A percentile compares a stretch with the other conserved stretches of the same genome.
Evolutionary conservation across 2,329 filamentous ascomycete genomes (phyloP).

Genomic region (Didymella sp.): DNA sequence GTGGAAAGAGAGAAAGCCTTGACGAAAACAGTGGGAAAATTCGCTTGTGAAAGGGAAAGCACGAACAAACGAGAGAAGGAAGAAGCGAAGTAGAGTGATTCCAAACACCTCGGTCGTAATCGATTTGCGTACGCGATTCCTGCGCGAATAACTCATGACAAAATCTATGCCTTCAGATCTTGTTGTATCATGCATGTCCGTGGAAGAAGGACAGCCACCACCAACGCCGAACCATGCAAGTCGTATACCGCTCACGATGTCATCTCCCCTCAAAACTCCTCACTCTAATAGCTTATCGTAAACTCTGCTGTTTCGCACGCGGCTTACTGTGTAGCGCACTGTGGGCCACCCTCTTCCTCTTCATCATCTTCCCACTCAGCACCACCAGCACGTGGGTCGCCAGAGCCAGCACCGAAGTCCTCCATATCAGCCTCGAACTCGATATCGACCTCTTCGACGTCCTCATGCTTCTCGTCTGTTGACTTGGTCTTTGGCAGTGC

Average conservation of each 20-base stretch:
- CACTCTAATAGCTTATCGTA: not conserved
- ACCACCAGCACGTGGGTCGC: conserved; percentile 69
- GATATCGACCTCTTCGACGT: conserved; percentile 85
- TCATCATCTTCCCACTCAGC: conserved; percentile 76
- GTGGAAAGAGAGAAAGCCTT: too few species aligned
- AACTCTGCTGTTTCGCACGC: not conserved
- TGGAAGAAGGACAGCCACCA: conserved; percentile 18
- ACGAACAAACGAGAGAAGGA: too few species aligned
- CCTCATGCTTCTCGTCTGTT: conserved; percentile 68
- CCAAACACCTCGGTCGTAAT: not conserved
- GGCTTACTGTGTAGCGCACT: conserved; percentile 74
- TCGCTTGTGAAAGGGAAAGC: too few species aligned
- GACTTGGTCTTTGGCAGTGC: conserved; percentile 70
- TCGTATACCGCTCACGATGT: conserved; percentile 23
- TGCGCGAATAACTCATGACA: not conserved
- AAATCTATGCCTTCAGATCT: conserved; percentile 8
- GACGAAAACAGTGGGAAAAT: too few species aligned
- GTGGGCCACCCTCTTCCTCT: conserved; percentile 65
- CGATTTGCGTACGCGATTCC: not conserved
- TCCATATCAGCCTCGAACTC: conserved; percentile 85
- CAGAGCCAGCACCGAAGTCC: conserved; percentile 77
- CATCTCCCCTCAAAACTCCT: conserved; percentile 8
- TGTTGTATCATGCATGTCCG: conserved; percentile 6
- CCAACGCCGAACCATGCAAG: conserved; percentile 36
- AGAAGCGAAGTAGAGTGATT: not conserved